Base-by-base conservation (phyloP, 2,329 filamentous ascomycete species). In the Cladosporium oxysporum region DNA sequence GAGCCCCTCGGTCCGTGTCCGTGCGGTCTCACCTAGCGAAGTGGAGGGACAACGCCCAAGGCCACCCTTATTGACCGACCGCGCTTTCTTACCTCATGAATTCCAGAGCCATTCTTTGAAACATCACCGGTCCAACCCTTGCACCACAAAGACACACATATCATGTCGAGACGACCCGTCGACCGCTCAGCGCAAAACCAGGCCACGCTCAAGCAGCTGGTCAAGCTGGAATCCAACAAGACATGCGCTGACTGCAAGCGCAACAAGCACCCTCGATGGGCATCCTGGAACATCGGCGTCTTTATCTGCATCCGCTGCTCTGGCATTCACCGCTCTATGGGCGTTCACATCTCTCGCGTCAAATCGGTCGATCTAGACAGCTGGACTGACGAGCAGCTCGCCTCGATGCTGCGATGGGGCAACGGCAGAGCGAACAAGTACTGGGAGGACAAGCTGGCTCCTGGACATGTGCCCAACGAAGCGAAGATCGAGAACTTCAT, bases 401-500 rank as follows among this genome's bases (percentile, higher is more conserved):
- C 95, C 79, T 97, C 92, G 79, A 90, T 99, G 71, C 79, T 99
- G 69, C 92, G 87, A 83, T 99, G 95, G 96, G 95, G 95, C 67
- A 99, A 99, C 79, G 87, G 90, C 65, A 90, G 93, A 79, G 95
- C 95, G 65, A 99, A 99, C 83, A 98, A 96, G 84, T 97, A 98
- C 79, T 99, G 94, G 94, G 96, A 99, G 80, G 88, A 91, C 69
- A 99, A 98, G 82, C 82, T 99, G 75, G 93, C 94, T 2, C 82
- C 90, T 16, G 93, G 93, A 67, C 95, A 99, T 79, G 88, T 94
- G 57, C 95, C 95, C 1, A 97, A 94, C 26, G 96, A 99, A 82
- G 87, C 91, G 71, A 99, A 99, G 85, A 98, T 99, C 73, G 95
- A 99, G 85, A 99, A 98, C 83, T 99, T 99, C 76, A 98, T 99